phyloP scores from a whole-genome alignment of 805 yeast species.

The Millerozyma acaciae region DNA sequence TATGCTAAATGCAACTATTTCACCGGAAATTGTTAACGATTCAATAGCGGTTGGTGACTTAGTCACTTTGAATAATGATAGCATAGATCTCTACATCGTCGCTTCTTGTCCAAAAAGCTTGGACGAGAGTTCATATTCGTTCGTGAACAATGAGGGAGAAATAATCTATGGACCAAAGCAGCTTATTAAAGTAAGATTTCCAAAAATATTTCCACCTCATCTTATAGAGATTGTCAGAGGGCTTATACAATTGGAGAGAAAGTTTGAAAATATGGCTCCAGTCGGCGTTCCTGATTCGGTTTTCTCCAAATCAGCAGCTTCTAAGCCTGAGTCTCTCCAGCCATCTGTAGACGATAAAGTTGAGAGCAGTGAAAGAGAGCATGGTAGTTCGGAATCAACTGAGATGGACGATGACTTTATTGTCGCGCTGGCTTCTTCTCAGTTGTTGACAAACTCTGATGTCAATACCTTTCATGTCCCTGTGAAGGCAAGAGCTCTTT shows the following conservation, averaged over 20 bases:
- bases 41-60: slow-evolving; percentile 56
- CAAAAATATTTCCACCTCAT: slow-evolving; percentile 40
- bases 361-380: no score
- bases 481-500: slow-evolving; percentile 28
- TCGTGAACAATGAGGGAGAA: slow-evolving; percentile 55
- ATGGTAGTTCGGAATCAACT: slow-evolving; percentile 4
- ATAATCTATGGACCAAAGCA: slow-evolving; percentile 45
- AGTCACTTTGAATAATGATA: slow-evolving; percentile 48
- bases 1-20: slow-evolving; percentile 14
- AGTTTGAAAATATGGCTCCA: slow-evolving; percentile 31
- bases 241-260: slow-evolving; percentile 28
- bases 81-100: slow-evolving; percentile 49
- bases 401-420: slow-evolving; percentile 23
- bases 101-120: slow-evolving; percentile 48
- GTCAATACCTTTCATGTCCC: slow-evolving; percentile 38
- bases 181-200: slow-evolving; percentile 49
- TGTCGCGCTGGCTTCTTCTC: slow-evolving; percentile 33
- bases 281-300: slow-evolving; percentile 33
- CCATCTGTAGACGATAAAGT: no score
- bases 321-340: slow-evolving; percentile 21
- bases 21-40: slow-evolving; percentile 11
- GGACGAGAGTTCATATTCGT: slow-evolving; percentile 53
- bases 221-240: slow-evolving; percentile 18
- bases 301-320: slow-evolving; percentile 19
- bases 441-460: slow-evolving; percentile 27